A percentile compares a stretch with the other conserved stretches of the same genome.
Evolutionary conservation across 2,329 filamentous ascomycete species (phyloP).

Genomic region (Aspergillus flavus): DNA sequence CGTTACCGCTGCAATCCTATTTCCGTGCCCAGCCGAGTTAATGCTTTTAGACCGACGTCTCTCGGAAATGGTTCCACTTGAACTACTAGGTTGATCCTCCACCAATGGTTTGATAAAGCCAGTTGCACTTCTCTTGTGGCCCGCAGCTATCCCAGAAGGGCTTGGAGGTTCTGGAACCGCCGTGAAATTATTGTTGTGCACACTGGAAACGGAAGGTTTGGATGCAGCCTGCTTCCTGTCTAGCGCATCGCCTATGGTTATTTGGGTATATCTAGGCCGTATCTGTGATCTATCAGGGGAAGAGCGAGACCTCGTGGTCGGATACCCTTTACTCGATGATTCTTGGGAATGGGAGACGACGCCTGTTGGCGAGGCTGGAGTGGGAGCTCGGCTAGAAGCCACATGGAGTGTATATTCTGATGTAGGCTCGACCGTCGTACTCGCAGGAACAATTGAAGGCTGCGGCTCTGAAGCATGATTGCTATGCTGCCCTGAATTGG

Average conservation of each 20-base stretch:
- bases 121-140: slow-evolving; percentile 75
- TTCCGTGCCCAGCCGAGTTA: slow-evolving; percentile 68
- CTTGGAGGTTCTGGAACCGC: slow-evolving; percentile 16
- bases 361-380: neutral
- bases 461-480: neutral
- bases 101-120: slow-evolving; percentile 65
- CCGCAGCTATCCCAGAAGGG: slow-evolving; percentile 28
- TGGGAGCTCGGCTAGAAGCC: neutral
- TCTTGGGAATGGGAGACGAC: neutral
- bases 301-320: neutral
- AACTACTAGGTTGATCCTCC: slow-evolving; percentile 19
- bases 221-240: slow-evolving; percentile 4
- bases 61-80: slow-evolving; percentile 36
- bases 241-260: neutral
- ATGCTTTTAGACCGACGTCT: slow-evolving; percentile 69
- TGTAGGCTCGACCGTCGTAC: neutral
- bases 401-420: neutral
- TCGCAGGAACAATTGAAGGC: neutral
- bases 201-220: slow-evolving; percentile 4
- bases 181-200: slow-evolving; percentile 18
- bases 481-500: neutral
- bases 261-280: neutral
- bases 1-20: slow-evolving; percentile 76
- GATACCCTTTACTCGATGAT: neutral
- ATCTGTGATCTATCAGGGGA: neutral